Evolutionary conservation across 129 eudicot genomes (phyloP).

Genomic region (Apium graveolens): DNA sequence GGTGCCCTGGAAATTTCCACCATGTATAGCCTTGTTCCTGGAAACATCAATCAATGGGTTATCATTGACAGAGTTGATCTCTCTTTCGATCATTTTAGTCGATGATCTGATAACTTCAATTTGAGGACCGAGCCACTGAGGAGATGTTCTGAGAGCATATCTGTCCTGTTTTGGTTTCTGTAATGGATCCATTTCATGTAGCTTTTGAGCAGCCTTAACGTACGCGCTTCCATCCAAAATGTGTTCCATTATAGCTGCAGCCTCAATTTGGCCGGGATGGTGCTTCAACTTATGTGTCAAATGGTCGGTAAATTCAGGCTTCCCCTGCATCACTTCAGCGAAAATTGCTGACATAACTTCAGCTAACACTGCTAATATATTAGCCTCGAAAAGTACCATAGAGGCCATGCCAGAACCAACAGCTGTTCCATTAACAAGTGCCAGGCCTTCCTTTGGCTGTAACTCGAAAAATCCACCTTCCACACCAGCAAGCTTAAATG

Average conservation of each 20-base stretch:
- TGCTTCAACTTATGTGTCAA: conserved; percentile 50
- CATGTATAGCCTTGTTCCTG: conserved; percentile 49
- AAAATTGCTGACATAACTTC: conserved; percentile 47
- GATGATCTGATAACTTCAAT: conserved; percentile 49
- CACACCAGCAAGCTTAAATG: conserved; percentile 35
- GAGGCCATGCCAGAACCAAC: conserved; percentile 67
- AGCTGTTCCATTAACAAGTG: conserved; percentile 57
- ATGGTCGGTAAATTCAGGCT: conserved; percentile 52
- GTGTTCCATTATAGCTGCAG: conserved; percentile 63
- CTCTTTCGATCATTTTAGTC: conserved; percentile 50
- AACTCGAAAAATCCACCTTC: conserved; percentile 38
- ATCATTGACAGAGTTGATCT: conserved; percentile 52
- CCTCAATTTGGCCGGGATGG: conserved; percentile 54
- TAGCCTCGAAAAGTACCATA: conserved; percentile 52
- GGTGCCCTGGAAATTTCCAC: conserved; percentile 64
- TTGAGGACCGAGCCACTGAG: conserved; percentile 58
- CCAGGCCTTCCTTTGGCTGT: conserved; percentile 59
- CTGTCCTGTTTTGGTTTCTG: conserved; percentile 56
- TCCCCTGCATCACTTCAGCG: conserved; percentile 58
- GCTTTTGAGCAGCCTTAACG: conserved; percentile 41
- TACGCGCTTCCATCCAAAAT: conserved; percentile 43
- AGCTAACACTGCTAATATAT: conserved; percentile 33
- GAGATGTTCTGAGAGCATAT: conserved; percentile 46
- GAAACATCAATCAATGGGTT: conserved; percentile 58
- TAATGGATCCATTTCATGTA: conserved; percentile 51